A percentile compares a stretch with the other conserved stretches of the same genome.
phyloP scores from a whole-genome alignment of 805 yeast genomes.

The Candida pseudoglaebosa region DNA sequence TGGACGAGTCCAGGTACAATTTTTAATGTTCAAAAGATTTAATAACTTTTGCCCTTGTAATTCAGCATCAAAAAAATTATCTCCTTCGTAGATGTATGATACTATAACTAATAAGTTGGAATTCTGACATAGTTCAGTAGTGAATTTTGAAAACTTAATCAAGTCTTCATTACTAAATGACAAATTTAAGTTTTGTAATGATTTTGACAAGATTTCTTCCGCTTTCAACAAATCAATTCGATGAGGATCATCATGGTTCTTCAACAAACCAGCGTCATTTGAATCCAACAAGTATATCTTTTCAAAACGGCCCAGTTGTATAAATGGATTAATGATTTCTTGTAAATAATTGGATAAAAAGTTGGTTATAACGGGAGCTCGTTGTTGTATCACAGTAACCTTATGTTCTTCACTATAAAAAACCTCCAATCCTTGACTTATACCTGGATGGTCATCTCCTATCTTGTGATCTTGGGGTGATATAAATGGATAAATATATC shows the following conservation, averaged over 20 bases:
- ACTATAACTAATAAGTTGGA: slow-evolving; percentile 31
- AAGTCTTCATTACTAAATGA: not conserved
- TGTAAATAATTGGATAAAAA: slow-evolving; percentile 46
- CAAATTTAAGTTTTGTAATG: slow-evolving; percentile 27
- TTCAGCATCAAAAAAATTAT: slow-evolving; percentile 71
- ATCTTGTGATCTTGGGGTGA: slow-evolving; percentile 61
- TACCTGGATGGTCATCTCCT: slow-evolving; percentile 20
- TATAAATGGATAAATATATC: slow-evolving; percentile 71
- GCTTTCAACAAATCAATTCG: slow-evolving; percentile 23
- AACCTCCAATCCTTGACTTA: slow-evolving; percentile 65
- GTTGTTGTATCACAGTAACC: slow-evolving; percentile 66
- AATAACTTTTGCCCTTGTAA: slow-evolving; percentile 39
- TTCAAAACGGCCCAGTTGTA: slow-evolving; percentile 35
- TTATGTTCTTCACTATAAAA: slow-evolving; percentile 40
- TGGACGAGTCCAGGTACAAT: slow-evolving; percentile 49
- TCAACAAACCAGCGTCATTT: slow-evolving; percentile 58
- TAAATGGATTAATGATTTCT: slow-evolving; percentile 49
- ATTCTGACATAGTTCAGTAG: slow-evolving; percentile 3
- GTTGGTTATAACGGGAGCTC: slow-evolving; percentile 81
- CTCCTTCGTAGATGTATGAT: slow-evolving; percentile 83
- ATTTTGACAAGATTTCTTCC: slow-evolving; percentile 28
- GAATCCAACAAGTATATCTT: slow-evolving; percentile 64
- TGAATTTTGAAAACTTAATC: slow-evolving; percentile 2
- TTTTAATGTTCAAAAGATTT: slow-evolving; percentile 15
- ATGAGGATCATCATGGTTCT: slow-evolving; percentile 15